Percentiles rank a stretch among this genome's conserved stretches.
phyloP scores from a whole-genome alignment of 345 rosid species.

The Raphanus sativus region DNA sequence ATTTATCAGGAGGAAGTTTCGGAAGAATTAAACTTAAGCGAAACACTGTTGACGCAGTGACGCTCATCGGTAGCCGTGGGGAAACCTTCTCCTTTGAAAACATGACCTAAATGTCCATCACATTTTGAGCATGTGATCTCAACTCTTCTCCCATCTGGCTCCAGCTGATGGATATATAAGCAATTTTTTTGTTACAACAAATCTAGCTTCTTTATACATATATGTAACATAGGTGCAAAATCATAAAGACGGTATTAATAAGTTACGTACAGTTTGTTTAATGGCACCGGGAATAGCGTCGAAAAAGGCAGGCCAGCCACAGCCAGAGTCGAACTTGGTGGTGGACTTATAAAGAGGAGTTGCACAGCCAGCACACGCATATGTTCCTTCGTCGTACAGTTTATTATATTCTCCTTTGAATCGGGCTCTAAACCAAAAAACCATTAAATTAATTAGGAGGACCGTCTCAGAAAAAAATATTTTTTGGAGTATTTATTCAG shows the following conservation, averaged over 20 bases:
- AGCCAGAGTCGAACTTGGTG: slow-evolving; percentile 73
- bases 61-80: slow-evolving; percentile 71
- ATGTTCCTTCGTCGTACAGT: slow-evolving; percentile 60
- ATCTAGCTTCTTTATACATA: neutral
- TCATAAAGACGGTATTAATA: neutral
- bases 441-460: neutral
- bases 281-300: slow-evolving; percentile 88
- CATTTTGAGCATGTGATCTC: slow-evolving; percentile 85
- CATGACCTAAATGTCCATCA: slow-evolving; percentile 73
- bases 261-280: slow-evolving; percentile 42
- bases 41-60: slow-evolving; percentile 87
- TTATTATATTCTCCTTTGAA: slow-evolving; percentile 75
- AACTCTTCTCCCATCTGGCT: slow-evolving; percentile 62
- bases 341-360: slow-evolving; percentile 76
- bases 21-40: neutral
- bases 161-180: neutral
- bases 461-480: no score
- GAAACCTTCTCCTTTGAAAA: slow-evolving; percentile 82
- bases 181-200: neutral
- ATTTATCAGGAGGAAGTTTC: neutral
- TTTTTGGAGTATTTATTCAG: no score
- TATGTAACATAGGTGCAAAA: neutral
- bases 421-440: slow-evolving; percentile 42
- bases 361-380: slow-evolving; percentile 74
- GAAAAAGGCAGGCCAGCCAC: slow-evolving; percentile 88